Evolutionary conservation across 768 basidiomycete species (phyloP).

Genomic region (Lentinula lateritia): DNA sequence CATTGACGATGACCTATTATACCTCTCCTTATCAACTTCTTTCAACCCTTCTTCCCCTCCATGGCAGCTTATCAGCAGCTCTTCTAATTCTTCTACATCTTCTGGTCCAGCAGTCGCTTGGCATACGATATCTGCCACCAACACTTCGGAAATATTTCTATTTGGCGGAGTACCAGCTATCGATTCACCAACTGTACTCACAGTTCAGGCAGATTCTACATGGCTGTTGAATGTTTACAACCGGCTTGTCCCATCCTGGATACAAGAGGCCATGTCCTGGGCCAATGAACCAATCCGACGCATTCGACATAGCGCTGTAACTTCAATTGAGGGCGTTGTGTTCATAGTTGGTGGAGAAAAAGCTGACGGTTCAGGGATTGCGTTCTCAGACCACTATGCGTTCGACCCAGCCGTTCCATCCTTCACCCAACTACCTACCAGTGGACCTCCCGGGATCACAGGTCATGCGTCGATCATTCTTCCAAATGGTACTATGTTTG

Average conservation of each 20-base stretch:
- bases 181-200: slow-evolving; percentile 45
- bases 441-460: slow-evolving; percentile 61
- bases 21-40: slow-evolving; percentile 53
- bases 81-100: slow-evolving; percentile 34
- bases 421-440: slow-evolving; percentile 52
- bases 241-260: slow-evolving; percentile 36
- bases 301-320: slow-evolving; percentile 66
- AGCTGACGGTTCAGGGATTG: slow-evolving; percentile 69
- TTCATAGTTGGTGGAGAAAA: slow-evolving; percentile 78
- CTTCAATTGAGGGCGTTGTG: slow-evolving; percentile 41
- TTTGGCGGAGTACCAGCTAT: slow-evolving; percentile 77
- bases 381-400: slow-evolving; percentile 58
- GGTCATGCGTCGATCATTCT: slow-evolving; percentile 74
- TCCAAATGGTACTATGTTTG: slow-evolving; percentile 59
- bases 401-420: slow-evolving; percentile 45
- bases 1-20: slow-evolving; percentile 63
- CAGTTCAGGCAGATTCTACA: slow-evolving; percentile 57
- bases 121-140: slow-evolving; percentile 72
- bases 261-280: slow-evolving; percentile 45
- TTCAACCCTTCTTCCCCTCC: slow-evolving; percentile 63
- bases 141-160: slow-evolving; percentile 45
- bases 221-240: slow-evolving; percentile 43
- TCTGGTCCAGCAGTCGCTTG: slow-evolving; percentile 67
- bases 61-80: slow-evolving; percentile 54
- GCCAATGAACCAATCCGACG: slow-evolving; percentile 66